Base-by-base conservation (phyloP, 495 filamentous ascomycete species). In the Penicillium chermesinum region DNA sequence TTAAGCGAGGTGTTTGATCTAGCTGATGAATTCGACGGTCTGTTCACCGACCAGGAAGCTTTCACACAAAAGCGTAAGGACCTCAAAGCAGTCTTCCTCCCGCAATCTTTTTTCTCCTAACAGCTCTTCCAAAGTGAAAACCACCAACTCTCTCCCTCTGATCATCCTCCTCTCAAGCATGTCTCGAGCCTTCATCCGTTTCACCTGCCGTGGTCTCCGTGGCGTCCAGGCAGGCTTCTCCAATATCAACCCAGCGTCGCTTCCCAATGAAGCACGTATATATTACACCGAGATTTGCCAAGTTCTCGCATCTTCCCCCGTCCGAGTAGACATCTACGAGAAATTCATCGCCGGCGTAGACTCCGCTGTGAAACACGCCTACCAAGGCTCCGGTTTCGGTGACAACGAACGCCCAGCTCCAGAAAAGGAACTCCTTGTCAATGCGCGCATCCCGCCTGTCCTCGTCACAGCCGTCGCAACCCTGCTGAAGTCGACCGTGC, bases 161-260 rank as follows among this genome's bases (percentile, higher is more conserved):
- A 71, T 88, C 49, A 70, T 89, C 39, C 69, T 89, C 39, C 77
- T 91, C 17, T 84, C 83, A 48, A 87, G 84, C 41, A 81, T 85
- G 52, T 83, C 86, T 12, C 81, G 88, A 9, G 77, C 80, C 37
- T 84, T 90, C 54, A 69, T 91, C 42, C 77, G 76, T 14, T 82
- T 82, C 34, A 75, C 81, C 46, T 88, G 83, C 63, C 84, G 81
- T 40, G 79, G 78, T 21, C 75, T 90, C 22, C 70, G 69, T 34
- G 64, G 65, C 35, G 54, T 79, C 13, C 57, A 67, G 33, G 57
- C 59, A 6, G 64, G 67, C 33, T 69, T 68, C 52, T 49, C 59
- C 37, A 61, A 38, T 35, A 50, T 58, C 21, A 59, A 58, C 44
- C 54, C 54, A 3, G 52, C 55, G 20, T 38, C 64, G 1, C 58